Evolutionary conservation across 768 basidiomycete genomes (phyloP), one percentile per base, ranked within the genome.

Genomic region (Rhizopogon sp.): DNA sequence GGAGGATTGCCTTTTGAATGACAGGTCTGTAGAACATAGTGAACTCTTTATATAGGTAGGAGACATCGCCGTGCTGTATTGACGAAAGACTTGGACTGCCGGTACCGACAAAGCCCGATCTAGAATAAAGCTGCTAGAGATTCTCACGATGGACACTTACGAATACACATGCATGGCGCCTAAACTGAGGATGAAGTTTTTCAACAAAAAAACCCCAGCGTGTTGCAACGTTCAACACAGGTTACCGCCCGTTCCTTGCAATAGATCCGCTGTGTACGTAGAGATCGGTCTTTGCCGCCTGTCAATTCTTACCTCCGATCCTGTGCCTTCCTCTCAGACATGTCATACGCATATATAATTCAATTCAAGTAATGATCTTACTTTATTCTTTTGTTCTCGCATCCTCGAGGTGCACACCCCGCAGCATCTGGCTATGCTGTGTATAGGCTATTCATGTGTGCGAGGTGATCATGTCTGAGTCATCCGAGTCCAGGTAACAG

Each of bases 11-110:
- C 41, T 47, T 56, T 39, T 41, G 53, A n/a, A 35, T 50, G 29
- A 39, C 5, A 17, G 10, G 11, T 22, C 25, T n/a, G 33, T 5
- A 17, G 16, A 41, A 14, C 33, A 50, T 29, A 6, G 39, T 1
- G n/a, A 41, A 43, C 58, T 55, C 43, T 71, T 49, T 70, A 72
- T 70, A 72, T 63, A 72, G 69, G 62, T 33, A 31, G 20, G 39
- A 43, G 47, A 33, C 66, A 68, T 70, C 66, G 66, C 66, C 66
- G 66, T 50, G 54, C 40, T 56, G 62, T 43, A 53, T 29, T 59
- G 65, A 60, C 56, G 45, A 55, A 52, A 40, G 45, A 52, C 52
- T 53, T 59, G 50, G 43, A n/a, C 59, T 61, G 58, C 63, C 69
- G 66, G 68, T 60, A 64, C 64, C 68, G 67, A 68, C 57, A 60